Evolutionary conservation across 805 yeast genomes (phyloP), one percentile per base, ranked within the genome.

Genomic region (Zygotorulaspora chibaensis): DNA sequence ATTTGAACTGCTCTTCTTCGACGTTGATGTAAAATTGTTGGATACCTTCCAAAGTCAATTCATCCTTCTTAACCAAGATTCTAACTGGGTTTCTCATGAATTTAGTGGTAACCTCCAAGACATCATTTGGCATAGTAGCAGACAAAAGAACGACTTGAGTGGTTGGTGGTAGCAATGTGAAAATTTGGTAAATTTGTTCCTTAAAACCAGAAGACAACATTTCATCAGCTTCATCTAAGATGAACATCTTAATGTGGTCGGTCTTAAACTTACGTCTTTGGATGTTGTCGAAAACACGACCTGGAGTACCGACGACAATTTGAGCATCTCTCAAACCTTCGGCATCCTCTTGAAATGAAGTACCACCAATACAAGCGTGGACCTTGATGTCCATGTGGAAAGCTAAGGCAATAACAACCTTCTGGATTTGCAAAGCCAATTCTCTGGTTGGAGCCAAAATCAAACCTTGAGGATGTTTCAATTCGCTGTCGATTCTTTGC

Each of bases 281-380:
- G 66, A 93, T 90, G 91, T 93, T 88, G 70, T 93, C 98, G 62
- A 75, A 80, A 54, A 93, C 97, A 74, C 99, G 83, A 65, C 99
- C 99, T 59, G 99, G 99, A 49, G 99, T 93, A 66, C 98, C 99
- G 61, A 89, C 91, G 48, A 93, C 95, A 48, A 91, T 79, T 73
- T 91, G 97, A 55, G 86, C 95, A 54, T 80, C 79, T 62, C 79
- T 77, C 67, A 93, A 79, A 56, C 86, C 88, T 68, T 83, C 85
- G 55, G 86, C 76, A 74, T 93, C 99, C 55, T 89, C 93, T 51
- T 82, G 81, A 67, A 88, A 79, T 50, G 87, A 79, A 52, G 95
- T 91, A 68, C 99, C 99, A 71, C 99, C 99, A 63, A 93, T 87
- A 71, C 96, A 91, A 44, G 98, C 96, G 68, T 93, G 97, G 61